Conservation (phyloP, 2,329 filamentous ascomycete genomes). For the Curvularia sp. region DNA sequence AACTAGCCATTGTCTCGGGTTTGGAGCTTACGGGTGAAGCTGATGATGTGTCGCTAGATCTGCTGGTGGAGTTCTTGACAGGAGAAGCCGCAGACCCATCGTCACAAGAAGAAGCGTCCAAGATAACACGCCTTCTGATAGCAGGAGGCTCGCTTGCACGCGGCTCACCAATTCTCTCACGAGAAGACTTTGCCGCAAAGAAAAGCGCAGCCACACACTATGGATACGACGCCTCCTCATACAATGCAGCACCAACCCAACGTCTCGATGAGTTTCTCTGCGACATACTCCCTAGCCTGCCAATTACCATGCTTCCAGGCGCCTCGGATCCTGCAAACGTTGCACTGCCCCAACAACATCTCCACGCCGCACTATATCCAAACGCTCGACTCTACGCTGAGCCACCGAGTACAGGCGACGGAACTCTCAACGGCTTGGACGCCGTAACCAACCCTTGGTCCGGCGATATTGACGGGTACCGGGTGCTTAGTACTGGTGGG, state of each 20-base stretch:
- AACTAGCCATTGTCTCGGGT: slow-evolving; percentile 89
- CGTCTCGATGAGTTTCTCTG: slow-evolving; percentile 85
- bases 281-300: slow-evolving; percentile 81
- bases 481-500: slow-evolving; percentile 83
- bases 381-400: slow-evolving; percentile 72
- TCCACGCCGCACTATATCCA: slow-evolving; percentile 92
- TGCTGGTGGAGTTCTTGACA: slow-evolving; percentile 86
- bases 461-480: slow-evolving; percentile 88
- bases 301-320: slow-evolving; percentile 88
- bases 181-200: slow-evolving; percentile 55
- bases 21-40: slow-evolving; percentile 80
- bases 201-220: slow-evolving; percentile 77
- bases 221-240: slow-evolving; percentile 87
- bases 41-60: slow-evolving; percentile 73
- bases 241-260: slow-evolving; percentile 84
- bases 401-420: slow-evolving; percentile 51
- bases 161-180: slow-evolving; percentile 55
- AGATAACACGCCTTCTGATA: slow-evolving; percentile 85
- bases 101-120: slow-evolving; percentile 66
- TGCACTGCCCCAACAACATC: slow-evolving; percentile 88
- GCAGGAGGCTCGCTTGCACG: slow-evolving; percentile 83
- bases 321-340: slow-evolving; percentile 85
- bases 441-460: slow-evolving; percentile 93
- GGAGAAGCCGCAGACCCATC: slow-evolving; percentile 74
- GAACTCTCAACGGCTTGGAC: slow-evolving; percentile 76